These are phyloP conservation scores for Scortechinia acanthostroma DNA, from an alignment of 2,329 filamentous ascomycete species.

Conservation along the genomic window DNA sequence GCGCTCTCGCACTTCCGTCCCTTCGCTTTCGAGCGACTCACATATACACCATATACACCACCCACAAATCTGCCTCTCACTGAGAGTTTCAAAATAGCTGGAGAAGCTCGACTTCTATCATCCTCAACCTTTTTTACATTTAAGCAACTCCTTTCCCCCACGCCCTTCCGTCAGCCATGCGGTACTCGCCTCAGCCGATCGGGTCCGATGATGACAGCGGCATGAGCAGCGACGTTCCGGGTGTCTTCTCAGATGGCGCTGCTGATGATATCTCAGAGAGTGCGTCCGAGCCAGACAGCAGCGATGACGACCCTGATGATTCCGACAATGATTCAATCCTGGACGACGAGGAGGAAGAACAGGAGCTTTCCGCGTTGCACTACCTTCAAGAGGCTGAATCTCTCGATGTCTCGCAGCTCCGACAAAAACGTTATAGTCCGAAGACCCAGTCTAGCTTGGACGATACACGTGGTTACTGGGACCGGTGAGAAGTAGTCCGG, in stretches of 20 bases:
- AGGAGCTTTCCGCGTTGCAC: not conserved
- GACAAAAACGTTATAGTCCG: not conserved
- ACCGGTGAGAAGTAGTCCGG: not conserved
- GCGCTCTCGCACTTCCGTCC: not conserved
- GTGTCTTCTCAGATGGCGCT: not conserved
- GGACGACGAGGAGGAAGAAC: too few species aligned
- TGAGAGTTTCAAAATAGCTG: too few species aligned
- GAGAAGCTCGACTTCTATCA: too few species aligned
- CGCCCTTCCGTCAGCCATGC: not conserved
- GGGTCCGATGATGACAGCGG: not conserved
- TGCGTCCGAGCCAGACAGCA: too few species aligned
- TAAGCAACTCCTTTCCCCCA: not conserved
- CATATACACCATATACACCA: not conserved
- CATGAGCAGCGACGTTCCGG: not conserved
- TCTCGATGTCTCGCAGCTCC: not conserved
- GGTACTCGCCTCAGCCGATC: not conserved
- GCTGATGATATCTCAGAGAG: not conserved
- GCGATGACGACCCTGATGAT: too few species aligned
- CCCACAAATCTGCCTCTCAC: constrained; percentile 1
- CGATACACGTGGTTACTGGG: not conserved
- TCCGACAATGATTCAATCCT: too few species aligned
- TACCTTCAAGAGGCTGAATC: not conserved
- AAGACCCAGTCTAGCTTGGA: not conserved
- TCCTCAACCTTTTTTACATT: not conserved
- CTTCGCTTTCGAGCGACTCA: too few species aligned